phyloP scores from a whole-genome alignment of 768 basidiomycete species.

The Galerina sulciceps region DNA sequence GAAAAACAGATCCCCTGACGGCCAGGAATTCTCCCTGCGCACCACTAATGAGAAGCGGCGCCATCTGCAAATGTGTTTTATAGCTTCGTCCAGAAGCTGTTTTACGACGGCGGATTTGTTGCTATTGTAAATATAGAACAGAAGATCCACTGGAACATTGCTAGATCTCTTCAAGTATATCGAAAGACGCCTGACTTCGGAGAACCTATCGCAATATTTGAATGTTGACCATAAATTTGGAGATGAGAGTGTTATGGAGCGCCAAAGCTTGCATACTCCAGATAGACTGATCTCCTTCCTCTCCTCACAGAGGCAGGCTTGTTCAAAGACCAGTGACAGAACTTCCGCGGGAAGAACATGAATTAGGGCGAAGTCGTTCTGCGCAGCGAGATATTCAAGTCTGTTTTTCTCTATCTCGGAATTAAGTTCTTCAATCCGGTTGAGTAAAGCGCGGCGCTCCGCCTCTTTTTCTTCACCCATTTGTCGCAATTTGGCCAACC shows the following conservation, averaged over 20 bases:
- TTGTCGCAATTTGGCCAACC: background rate
- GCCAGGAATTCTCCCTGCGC: too few relatives aligned
- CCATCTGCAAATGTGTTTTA: too few relatives aligned
- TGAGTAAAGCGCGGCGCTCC: background rate
- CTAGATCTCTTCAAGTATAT: constrained; percentile 6
- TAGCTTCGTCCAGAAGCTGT: too few relatives aligned
- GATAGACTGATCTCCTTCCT: constrained; percentile 3
- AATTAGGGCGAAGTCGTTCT: too few relatives aligned
- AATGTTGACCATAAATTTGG: constrained; percentile 9
- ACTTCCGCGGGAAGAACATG: background rate
- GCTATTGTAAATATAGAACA: too few relatives aligned
- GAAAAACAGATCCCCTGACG: too few relatives aligned
- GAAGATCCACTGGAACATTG: background rate
- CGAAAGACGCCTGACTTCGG: background rate
- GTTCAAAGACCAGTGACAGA: background rate
- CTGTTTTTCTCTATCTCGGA: too few relatives aligned
- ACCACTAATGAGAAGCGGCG: too few relatives aligned
- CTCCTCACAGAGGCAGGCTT: background rate
- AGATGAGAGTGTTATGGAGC: constrained; percentile 4
- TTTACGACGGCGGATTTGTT: too few relatives aligned
- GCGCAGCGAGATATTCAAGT: too few relatives aligned
- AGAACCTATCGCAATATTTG: background rate
- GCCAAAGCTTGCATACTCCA: constrained; percentile 6
- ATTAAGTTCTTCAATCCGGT: too few relatives aligned
- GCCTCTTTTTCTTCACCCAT: background rate